Evolutionary conservation across 495 filamentous ascomycete genomes (phyloP), one percentile per base, ranked within the genome.

Genomic region (Hypomontagnella submonticulosa): DNA sequence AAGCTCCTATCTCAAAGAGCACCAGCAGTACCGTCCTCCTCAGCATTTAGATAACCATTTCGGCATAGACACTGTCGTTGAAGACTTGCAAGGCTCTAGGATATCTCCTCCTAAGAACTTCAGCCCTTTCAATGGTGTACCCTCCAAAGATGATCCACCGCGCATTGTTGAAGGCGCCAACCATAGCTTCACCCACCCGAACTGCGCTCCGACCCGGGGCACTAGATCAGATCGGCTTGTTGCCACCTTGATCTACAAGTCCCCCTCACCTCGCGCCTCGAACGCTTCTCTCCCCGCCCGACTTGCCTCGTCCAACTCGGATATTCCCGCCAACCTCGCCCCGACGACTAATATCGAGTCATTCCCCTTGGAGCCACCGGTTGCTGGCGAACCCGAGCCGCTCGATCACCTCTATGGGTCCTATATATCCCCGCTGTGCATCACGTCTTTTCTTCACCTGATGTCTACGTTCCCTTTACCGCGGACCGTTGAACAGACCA

Each of bases 371-470:
- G 89, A 92, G 73, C 87, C 89, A 11, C 87, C 89, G 12, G 37
- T 83, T 76, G 36, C 84, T 80, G 68, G 67, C 78, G 88, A 75
- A 51, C 73, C 80, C 19, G 88, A 90, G 67, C 84, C 87, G 19
- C 81, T 92, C 47, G 89, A 92, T 71, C 88, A 90, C 63, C 81
- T 92, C 40, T 93, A 92, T 73, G 91, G 90, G 8, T 85, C 85
- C 2, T 89, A 88, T 66, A 84, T 94, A 59, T 91, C 90, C 30
- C 90, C 91, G 67, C 78, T 92, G 69, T 92, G 90, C 76, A 81
- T 96, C 71, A 91, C 91, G 20, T 89, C 91, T 60, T 94, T 94
- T 78, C 86, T 92, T 37, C 86, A 90, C 63, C 87, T 88, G 49
- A 83, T 92, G 73, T 86, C 90, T 36, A 79, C 81, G n/a, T 86